phyloP scores from a whole-genome alignment of 1,284 basidiomycete genomes.

The Fomitiporia mediterranea region DNA sequence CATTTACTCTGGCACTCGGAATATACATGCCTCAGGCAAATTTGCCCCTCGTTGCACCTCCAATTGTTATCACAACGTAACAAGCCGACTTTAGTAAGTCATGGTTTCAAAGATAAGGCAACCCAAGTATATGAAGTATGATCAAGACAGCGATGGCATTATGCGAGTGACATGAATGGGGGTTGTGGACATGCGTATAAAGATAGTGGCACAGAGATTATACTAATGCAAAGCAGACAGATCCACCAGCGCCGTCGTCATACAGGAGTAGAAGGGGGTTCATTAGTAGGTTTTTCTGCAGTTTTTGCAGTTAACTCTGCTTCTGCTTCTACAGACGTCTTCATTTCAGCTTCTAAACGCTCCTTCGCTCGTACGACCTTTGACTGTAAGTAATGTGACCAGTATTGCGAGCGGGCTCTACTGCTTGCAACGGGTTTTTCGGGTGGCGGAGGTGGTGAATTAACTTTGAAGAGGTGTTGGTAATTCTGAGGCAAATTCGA shows the following conservation, averaged over 20 bases:
- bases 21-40: too few species aligned
- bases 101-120: too few species aligned
- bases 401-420: slow-evolving; percentile 38
- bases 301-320: slow-evolving; percentile 6
- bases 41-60: too few species aligned
- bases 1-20: too few species aligned
- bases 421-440: slow-evolving; percentile 41
- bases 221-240: background rate
- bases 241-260: background rate
- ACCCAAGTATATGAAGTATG: too few species aligned
- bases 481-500: slow-evolving; percentile 60
- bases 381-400: slow-evolving; percentile 93
- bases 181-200: slow-evolving; percentile 18
- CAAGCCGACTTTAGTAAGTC: too few species aligned
- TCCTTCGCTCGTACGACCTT: slow-evolving; percentile 95
- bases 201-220: slow-evolving; percentile 9
- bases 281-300: slow-evolving; percentile 7
- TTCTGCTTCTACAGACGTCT: slow-evolving; percentile 35
- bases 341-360: slow-evolving; percentile 85
- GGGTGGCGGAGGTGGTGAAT: slow-evolving; percentile 64
- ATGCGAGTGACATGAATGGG: slow-evolving; percentile 8
- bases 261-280: slow-evolving; percentile 10
- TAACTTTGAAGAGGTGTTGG: slow-evolving; percentile 88
- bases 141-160: too few species aligned
- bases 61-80: too few species aligned